Conservation (phyloP, 805 yeast genomes). For the Starmerella vaccinii region DNA sequence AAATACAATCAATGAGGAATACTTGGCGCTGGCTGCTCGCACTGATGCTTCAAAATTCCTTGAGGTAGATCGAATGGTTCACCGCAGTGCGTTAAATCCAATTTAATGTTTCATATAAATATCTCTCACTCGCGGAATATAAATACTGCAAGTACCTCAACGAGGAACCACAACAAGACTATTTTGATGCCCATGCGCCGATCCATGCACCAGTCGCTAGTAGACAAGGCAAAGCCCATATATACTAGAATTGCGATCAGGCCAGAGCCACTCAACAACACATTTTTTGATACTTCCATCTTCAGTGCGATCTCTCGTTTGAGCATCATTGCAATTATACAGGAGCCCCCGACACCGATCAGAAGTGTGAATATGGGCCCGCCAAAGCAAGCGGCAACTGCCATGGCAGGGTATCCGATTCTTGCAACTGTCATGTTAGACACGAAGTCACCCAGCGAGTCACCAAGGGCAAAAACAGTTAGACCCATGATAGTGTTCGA, state of each 20-base stretch:
- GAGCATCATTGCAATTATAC: slow-evolving; percentile 38
- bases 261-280: slow-evolving; percentile 35
- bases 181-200: not conserved
- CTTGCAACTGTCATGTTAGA: slow-evolving; percentile 71
- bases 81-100: slow-evolving; percentile 9
- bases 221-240: slow-evolving; percentile 35
- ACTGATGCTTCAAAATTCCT: slow-evolving; percentile 15
- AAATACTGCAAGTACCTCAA: not conserved
- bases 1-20: slow-evolving; percentile 10
- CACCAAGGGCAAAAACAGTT: slow-evolving; percentile 85
- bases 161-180: not conserved
- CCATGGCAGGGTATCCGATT: slow-evolving; percentile 79
- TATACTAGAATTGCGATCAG: slow-evolving; percentile 35
- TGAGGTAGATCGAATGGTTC: slow-evolving; percentile 13
- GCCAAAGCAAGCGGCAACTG: slow-evolving; percentile 91
- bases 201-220: slow-evolving; percentile 36
- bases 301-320: slow-evolving; percentile 26
- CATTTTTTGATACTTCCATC: slow-evolving; percentile 33
- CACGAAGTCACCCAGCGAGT: slow-evolving; percentile 80
- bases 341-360: slow-evolving; percentile 72
- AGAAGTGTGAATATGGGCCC: slow-evolving; percentile 74
- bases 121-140: not conserved
- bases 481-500: slow-evolving; percentile 76
- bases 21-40: slow-evolving; percentile 14
- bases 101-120: not conserved